Evolutionary conservation across 768 basidiomycete genomes (phyloP).

Genomic region (Strobilomyces dryophilus): DNA sequence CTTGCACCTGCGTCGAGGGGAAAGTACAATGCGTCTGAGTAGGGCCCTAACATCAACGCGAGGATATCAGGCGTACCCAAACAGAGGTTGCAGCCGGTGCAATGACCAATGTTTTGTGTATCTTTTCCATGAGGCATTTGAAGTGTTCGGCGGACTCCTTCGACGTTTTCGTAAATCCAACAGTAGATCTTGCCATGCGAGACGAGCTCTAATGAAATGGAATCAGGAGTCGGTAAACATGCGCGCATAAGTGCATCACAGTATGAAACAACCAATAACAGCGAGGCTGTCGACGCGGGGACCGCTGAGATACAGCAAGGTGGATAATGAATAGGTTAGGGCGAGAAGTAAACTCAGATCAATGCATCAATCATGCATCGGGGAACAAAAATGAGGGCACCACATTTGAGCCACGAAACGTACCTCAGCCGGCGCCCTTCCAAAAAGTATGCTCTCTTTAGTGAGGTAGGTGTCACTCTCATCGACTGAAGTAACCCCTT

Average conservation of each 20-base stretch:
- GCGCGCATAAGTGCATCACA: not conserved
- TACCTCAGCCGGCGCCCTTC: conserved; percentile 18
- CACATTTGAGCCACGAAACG: conserved; percentile 9
- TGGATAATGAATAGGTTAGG: not conserved
- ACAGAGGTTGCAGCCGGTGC: conserved; percentile 37
- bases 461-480: conserved; percentile 18
- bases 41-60: not conserved
- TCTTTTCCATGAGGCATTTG: conserved; percentile 54
- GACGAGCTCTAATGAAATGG: conserved; percentile 8
- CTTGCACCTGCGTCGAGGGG: conserved; percentile 7
- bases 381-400: conserved; percentile 4
- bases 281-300: conserved; percentile 9
- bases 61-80: conserved; percentile 13
- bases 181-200: conserved; percentile 9
- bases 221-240: conserved; percentile 14
- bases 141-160: conserved; percentile 34
- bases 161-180: conserved; percentile 1
- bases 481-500: not conserved
- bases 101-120: conserved; percentile 62
- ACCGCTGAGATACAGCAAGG: not conserved
- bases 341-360: not conserved
- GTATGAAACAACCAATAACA: conserved; percentile 8
- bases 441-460: conserved; percentile 46
- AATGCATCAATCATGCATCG: not conserved
- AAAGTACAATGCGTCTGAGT: conserved; percentile 2